Percentiles rank a stretch among this genome's conserved stretches.
Conservation (phyloP, 345 rosid species). For the Gossypium stocksii region DNA sequence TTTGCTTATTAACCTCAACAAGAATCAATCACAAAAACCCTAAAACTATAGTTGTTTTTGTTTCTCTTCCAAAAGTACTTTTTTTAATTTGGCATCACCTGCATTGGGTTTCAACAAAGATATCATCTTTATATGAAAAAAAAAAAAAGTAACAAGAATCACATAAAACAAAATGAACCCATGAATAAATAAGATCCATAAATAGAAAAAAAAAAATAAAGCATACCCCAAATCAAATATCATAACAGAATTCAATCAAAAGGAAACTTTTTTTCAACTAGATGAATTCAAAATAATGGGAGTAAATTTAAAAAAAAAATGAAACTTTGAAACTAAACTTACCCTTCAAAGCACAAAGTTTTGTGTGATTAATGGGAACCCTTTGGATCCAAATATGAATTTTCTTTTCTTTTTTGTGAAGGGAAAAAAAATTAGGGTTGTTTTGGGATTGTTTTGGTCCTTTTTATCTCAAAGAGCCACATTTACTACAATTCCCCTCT, state of each 20-base stretch:
- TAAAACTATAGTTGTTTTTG: constrained; percentile 10
- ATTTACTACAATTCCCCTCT: constrained; percentile 12
- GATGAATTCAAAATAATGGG: neutral
- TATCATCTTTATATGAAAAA: constrained; percentile 13
- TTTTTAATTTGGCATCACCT: constrained; percentile 35
- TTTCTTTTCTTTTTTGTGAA: neutral
- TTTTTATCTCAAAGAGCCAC: constrained; percentile 25
- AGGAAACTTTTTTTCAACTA: neutral
- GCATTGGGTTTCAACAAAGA: constrained; percentile 30
- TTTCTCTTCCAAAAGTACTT: constrained; percentile 8
- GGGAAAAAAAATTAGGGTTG: constrained; percentile 51
- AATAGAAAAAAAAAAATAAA: neutral
- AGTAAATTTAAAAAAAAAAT: neutral
- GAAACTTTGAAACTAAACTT: constrained; percentile 24
- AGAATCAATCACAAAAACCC: constrained; percentile 29
- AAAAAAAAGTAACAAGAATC: constrained; percentile 7
- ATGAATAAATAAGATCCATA: constrained; percentile 22
- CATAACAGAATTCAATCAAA: constrained; percentile 6
- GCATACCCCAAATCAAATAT: neutral
- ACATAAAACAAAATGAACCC: constrained; percentile 8
- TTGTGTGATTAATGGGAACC: neutral
- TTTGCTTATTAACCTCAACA: constrained; percentile 15
- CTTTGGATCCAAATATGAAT: constrained; percentile 29
- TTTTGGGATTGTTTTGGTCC: constrained; percentile 16
- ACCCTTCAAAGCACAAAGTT: constrained; percentile 18